Conservation (phyloP, 768 basidiomycete genomes). For the Pleurotus eryngii region DNA sequence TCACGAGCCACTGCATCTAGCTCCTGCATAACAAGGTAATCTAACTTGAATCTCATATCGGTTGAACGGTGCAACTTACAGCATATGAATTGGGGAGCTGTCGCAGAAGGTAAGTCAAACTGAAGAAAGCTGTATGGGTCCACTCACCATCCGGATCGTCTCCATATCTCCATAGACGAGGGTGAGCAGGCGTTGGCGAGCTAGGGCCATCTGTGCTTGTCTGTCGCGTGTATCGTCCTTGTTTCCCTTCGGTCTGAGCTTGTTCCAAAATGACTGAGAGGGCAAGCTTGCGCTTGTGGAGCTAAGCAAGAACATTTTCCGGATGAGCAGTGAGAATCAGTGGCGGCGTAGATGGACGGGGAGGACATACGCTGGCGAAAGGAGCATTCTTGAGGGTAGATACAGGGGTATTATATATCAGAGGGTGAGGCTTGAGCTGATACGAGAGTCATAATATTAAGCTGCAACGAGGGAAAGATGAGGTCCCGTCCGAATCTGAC, state of each 20-base stretch:
- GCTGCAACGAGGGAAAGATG: constrained; percentile 22
- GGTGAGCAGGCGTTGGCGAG: constrained; percentile 74
- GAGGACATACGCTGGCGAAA: constrained; percentile 71
- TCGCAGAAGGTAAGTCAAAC: constrained; percentile 6
- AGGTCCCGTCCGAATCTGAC: constrained; percentile 18
- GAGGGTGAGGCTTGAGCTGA: constrained; percentile 15
- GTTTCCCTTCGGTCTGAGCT: constrained; percentile 66
- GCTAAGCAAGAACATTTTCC: constrained; percentile 41
- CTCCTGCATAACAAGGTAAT: constrained; percentile 46
- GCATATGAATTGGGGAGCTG: constrained; percentile 68
- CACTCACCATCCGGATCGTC: constrained; percentile 68
- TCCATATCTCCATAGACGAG: constrained; percentile 85
- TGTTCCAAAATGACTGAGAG: constrained; percentile 54
- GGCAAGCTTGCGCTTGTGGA: constrained; percentile 62
- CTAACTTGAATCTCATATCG: background rate
- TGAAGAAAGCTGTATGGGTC: constrained; percentile 7
- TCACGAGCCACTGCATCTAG: constrained; percentile 76
- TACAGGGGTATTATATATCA: constrained; percentile 9
- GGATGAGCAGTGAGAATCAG: constrained; percentile 21
- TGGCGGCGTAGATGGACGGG: constrained; percentile 19
- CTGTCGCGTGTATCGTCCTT: constrained; percentile 60
- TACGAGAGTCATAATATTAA: constrained; percentile 21
- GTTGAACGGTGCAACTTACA: constrained; percentile 35
- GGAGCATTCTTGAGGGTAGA: constrained; percentile 51
- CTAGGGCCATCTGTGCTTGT: constrained; percentile 62